Base-by-base conservation (phyloP, 2,329 filamentous ascomycete species). In the Epichloe gansuensis region DNA sequence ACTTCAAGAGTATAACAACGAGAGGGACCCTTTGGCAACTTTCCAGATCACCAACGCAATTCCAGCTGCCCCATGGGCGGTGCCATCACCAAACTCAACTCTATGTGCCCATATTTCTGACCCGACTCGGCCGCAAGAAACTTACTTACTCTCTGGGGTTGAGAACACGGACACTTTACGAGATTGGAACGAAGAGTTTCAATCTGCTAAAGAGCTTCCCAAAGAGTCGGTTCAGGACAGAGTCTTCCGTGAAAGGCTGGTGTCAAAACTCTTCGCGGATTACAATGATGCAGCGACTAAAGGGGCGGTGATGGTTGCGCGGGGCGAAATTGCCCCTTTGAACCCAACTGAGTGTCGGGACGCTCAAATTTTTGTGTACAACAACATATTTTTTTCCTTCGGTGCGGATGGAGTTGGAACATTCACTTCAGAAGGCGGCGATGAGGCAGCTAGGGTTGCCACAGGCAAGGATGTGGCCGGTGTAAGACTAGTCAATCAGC, bases 301-400 rank as follows among this genome's bases (percentile, higher is more conserved):
- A 55, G 93, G 93, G 56, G 91, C 93, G 35, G 87, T 96, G 45
- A 75, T 97, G 59, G 91, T 98, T 51, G 91, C 90, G 25, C 81
- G 88, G 53, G 93, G 93, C 51, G 93, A 98, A 67, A 86, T 98
- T 57, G 84, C 89, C 21, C 89, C 93, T 6, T 72, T 98, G 51
- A 98, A 98, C 71, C 94, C 93, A 6, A 97, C 91, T 0, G 93
- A 98, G 71, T 83, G 78, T 57, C 81, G 78, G 59, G 91, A 98
- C 66, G 93, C 93, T 4, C 93, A 98, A 67, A 98, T 98, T 58
- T 98, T 95, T 63, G 91, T 98, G 25, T 96, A 97, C 75, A 97
- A 97, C 76, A 98, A 98, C 70, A 89, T 98, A 59, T 98, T 98
- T 74, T 98, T 95, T 74, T 97, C 93, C 0, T 97, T 96, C 61